Conservation (phyloP, 2,329 filamentous ascomycete genomes). For the Pseudogymnoascus sp. region DNA sequence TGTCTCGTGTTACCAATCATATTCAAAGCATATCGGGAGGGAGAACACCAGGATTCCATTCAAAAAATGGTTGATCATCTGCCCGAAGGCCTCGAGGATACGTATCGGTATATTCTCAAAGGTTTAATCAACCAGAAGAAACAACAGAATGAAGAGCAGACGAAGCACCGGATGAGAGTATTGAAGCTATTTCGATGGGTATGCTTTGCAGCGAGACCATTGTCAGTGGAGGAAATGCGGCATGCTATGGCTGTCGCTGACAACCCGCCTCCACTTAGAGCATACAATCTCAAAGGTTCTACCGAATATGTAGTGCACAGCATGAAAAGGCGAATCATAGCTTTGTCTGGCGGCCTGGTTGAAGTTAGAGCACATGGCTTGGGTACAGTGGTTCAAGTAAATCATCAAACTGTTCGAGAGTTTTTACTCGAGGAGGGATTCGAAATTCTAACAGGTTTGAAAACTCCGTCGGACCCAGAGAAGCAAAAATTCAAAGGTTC, state of each 20-base stretch:
- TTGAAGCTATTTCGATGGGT: not conserved
- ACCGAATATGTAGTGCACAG: not conserved
- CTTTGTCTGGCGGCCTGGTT: not conserved
- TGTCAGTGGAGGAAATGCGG: not conserved
- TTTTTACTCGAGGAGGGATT: not conserved
- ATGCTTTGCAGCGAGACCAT: not conserved
- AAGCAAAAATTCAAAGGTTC: not conserved
- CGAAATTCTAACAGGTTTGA: not conserved
- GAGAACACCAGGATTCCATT: not conserved
- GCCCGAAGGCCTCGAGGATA: not conserved
- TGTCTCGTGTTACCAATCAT: not conserved
- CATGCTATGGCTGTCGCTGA: not conserved
- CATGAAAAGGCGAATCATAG: not conserved
- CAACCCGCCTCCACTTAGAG: not conserved
- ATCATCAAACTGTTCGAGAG: not conserved
- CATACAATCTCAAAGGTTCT: not conserved
- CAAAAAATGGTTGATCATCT: not conserved
- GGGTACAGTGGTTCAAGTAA: not conserved
- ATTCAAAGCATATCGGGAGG: not conserved
- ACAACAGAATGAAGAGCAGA: too few relatives aligned
- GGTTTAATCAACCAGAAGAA: not conserved
- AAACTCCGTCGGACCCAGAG: not conserved
- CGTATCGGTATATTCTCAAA: not conserved
- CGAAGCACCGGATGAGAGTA: not conserved
- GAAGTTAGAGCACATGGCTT: not conserved